A percentile compares a stretch with the other conserved stretches of the same genome.
phyloP scores from a whole-genome alignment of 2,329 filamentous ascomycete genomes.

The Cladosporium sp. region DNA sequence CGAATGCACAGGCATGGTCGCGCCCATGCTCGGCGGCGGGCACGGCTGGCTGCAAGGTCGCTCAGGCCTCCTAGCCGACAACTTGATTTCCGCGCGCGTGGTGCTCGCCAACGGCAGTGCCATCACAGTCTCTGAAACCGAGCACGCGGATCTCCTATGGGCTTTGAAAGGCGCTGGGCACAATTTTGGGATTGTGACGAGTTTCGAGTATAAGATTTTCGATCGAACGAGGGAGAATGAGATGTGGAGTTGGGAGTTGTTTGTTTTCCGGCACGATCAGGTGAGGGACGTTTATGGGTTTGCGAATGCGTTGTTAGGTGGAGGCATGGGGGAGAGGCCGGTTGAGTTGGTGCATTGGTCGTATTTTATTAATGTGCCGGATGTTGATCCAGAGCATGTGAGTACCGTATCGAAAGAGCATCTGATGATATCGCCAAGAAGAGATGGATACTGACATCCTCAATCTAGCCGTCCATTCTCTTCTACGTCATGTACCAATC shows the following conservation, averaged over 20 bases:
- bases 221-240: too few species aligned
- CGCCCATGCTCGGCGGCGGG: conserved; percentile 17
- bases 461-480: not conserved
- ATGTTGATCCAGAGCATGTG: conserved; percentile 2
- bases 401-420: not conserved
- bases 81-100: conserved; percentile 36
- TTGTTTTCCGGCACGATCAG: conserved; percentile 3
- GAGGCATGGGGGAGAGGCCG: not conserved
- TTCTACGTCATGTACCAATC: conserved; percentile 8
- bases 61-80: conserved; percentile 49
- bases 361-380: too few species aligned
- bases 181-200: conserved; percentile 37
- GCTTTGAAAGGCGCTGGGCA: conserved; percentile 40
- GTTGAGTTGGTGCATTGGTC: too few species aligned
- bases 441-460: too few species aligned
- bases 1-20: conserved; percentile 16
- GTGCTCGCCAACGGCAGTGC: conserved; percentile 37
- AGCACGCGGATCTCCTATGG: conserved; percentile 47
- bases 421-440: too few species aligned
- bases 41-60: conserved; percentile 28
- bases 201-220: conserved; percentile 35
- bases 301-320: not conserved
- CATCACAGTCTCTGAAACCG: conserved; percentile 35
- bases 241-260: conserved; percentile 3
- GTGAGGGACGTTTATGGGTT: not conserved